Evolutionary conservation across 352 stramenopile species (phyloP).

Genomic region (Pythium grandisporangium): DNA sequence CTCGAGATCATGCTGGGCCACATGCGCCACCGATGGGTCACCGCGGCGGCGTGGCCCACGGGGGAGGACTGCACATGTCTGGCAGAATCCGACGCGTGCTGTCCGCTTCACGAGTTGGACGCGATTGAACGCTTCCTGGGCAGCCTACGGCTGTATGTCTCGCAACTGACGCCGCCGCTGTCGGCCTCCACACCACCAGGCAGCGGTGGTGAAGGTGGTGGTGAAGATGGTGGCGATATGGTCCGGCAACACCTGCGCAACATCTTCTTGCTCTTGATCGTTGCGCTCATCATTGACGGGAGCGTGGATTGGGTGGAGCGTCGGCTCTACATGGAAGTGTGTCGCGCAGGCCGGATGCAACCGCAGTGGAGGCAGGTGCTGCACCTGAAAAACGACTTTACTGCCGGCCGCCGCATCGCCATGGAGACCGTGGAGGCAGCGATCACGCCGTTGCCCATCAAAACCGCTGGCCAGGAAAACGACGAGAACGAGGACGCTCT

Average conservation of each 20-base stretch:
- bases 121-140: conserved; percentile 20
- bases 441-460: conserved; percentile 7
- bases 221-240: too few relatives aligned
- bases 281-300: conserved; percentile 32
- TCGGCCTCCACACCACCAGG: too few relatives aligned
- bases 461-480: not conserved
- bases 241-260: conserved; percentile 23
- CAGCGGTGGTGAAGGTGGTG: too few relatives aligned
- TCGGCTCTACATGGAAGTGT: conserved; percentile 27
- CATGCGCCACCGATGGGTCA: conserved; percentile 28
- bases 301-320: conserved; percentile 33
- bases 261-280: conserved; percentile 33
- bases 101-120: conserved; percentile 22
- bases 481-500: conserved; percentile 6
- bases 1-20: conserved; percentile 48
- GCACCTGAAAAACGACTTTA: conserved; percentile 26
- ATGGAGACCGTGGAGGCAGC: conserved; percentile 21
- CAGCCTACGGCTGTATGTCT: conserved; percentile 11
- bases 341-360: conserved; percentile 21
- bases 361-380: conserved; percentile 29
- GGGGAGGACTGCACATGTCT: conserved; percentile 23
- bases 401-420: conserved; percentile 24
- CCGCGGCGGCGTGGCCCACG: conserved; percentile 20
- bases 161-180: not conserved
- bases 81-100: conserved; percentile 4